A percentile compares a stretch with the other conserved stretches of the same genome.
Evolutionary conservation across 164 flowering plant species (phyloP).

Genomic region (Berberis thunbergii): DNA sequence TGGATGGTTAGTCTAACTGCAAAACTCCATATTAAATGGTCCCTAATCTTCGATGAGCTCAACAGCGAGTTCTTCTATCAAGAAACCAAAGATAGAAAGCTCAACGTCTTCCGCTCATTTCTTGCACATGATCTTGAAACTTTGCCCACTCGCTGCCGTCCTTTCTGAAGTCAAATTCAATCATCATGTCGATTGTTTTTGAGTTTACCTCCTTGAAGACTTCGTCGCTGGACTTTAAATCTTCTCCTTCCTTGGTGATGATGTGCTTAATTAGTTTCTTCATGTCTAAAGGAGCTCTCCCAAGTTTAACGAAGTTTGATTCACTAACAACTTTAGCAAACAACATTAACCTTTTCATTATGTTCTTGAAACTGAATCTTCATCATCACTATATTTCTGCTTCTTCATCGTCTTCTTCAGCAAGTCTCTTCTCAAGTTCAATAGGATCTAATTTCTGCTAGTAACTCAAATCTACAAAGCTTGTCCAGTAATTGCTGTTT

Average conservation of each 20-base stretch:
- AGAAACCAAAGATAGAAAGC: constrained; percentile 31
- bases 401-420: constrained; percentile 24
- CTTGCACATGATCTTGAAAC: constrained; percentile 24
- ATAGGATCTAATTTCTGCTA: constrained; percentile 67
- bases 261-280: constrained; percentile 44
- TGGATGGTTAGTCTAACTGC: no score
- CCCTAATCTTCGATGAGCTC: constrained; percentile 25
- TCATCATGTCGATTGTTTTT: constrained; percentile 72
- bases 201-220: constrained; percentile 47
- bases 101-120: constrained; percentile 38
- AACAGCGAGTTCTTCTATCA: constrained; percentile 52
- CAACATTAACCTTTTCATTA: constrained; percentile 7
- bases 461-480: constrained; percentile 62
- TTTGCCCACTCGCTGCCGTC: constrained; percentile 39
- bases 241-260: constrained; percentile 36
- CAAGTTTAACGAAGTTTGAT: constrained; percentile 9
- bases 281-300: constrained; percentile 32
- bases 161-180: constrained; percentile 45
- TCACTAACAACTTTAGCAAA: constrained; percentile 17
- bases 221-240: background rate
- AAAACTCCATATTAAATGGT: no score
- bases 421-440: constrained; percentile 61
- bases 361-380: background rate
- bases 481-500: constrained; percentile 53
- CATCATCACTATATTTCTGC: background rate